Percentiles rank a stretch among this genome's conserved stretches.
phyloP scores from a whole-genome alignment of 148 eudicot genomes.

The Dysphania ambrosioides region DNA sequence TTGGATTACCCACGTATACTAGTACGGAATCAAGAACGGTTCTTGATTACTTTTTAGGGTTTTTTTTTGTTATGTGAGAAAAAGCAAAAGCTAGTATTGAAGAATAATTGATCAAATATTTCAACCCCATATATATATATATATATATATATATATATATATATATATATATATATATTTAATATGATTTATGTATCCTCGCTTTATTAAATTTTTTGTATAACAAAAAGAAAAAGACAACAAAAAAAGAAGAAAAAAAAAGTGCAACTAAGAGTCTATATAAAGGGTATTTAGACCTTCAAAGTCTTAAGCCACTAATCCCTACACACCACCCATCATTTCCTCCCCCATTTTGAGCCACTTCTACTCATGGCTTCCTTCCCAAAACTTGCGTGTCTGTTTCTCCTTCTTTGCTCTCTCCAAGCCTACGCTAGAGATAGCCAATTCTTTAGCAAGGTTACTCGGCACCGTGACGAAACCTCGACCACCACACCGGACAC shows the following conservation, averaged over 20 bases:
- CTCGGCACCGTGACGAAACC: slow-evolving; percentile 18
- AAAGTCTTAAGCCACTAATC: slow-evolving; percentile 23
- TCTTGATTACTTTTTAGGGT: no score
- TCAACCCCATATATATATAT: no score
- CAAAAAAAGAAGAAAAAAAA: slow-evolving; percentile 9
- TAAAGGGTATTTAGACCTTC: slow-evolving; percentile 28
- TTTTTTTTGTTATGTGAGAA: no score
- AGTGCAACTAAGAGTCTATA: slow-evolving; percentile 25
- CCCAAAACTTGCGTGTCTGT: slow-evolving; percentile 24
- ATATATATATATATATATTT: no score
- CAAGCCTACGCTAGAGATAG: slow-evolving; percentile 63
- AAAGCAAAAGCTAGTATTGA: no score
- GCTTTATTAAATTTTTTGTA: no score
- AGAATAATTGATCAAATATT: no score
- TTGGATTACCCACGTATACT: no score
- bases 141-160: no score
- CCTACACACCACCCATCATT: not conserved
- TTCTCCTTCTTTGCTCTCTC: slow-evolving; percentile 41
- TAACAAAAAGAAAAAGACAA: not conserved
- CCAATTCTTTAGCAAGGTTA: slow-evolving; percentile 66
- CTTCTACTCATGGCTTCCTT: slow-evolving; percentile 27
- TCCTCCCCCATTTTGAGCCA: slow-evolving; percentile 10
- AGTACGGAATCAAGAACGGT: no score
- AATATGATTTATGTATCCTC: no score
- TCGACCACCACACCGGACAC: slow-evolving; percentile 14